Base-by-base conservation (phyloP, 73 alveolate genomes). In the Uronychia setigera region DNA sequence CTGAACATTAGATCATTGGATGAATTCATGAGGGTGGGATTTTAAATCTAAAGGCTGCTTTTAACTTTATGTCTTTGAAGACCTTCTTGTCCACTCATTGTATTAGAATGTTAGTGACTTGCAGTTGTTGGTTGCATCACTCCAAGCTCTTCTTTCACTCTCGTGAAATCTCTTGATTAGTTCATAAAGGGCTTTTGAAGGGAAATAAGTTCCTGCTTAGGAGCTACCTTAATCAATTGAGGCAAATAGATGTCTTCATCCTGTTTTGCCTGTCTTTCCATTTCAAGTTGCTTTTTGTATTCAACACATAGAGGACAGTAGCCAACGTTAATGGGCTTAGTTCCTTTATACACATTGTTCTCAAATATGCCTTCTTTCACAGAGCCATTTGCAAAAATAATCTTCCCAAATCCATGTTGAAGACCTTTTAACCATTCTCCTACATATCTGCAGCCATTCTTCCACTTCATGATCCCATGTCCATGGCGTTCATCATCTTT, bases 381-480 rank as follows among this genome's bases (percentile, higher is more conserved):
- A 5, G 5, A 5, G 5, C 67, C 67, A 19, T 46, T 46, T 5
- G 67, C 67, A 19, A 46, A 46, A 46, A 46, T 46, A 5, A 46
- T 46, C 67, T 46, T 46, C n/a, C 67, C 67, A 11, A 46, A 19
- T 19, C 67, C 67, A 19, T 46, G 67, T 46, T 46, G 67, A 19
- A 46, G 67, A 5, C 67, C 67, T 19, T 46, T 46, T 5, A 11
- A 19, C 67, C 67, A 46, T 19, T 46, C 67, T 46, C 67, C 67
- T 30, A n/a, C 58, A 32, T 27, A 76, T 1, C 29, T 29, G 26
- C 29, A n/a, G n/a, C 81, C 81, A 76, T 76, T 32, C 26, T 30
- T 26, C 81, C 81, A 76, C 58, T 76, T 76, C 81, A 76, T 76
- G 29, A 9, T 30, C 29, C 81, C 81, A 5, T 76, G 32, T 27